These are phyloP conservation scores for Choanephora cucurbitarum DNA, from an alignment of 371 early-diverging fungal species.

Conservation along the genomic window DNA sequence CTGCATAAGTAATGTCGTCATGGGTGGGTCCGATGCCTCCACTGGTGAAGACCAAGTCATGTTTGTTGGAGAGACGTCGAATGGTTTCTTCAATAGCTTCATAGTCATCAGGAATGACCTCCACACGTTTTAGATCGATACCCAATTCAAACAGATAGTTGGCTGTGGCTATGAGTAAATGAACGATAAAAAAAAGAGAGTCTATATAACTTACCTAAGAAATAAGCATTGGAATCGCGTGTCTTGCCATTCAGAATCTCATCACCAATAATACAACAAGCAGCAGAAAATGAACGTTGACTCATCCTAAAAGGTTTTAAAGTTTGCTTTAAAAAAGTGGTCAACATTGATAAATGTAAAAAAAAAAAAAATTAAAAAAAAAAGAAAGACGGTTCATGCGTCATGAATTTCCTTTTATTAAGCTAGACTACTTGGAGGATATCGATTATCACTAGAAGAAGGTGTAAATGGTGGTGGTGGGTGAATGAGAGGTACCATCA, in stretches of 20 bases:
- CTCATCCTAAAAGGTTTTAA: not conserved
- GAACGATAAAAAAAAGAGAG: not conserved
- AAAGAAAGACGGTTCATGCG: not conserved
- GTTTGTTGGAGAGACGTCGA: slow-evolving; percentile 46
- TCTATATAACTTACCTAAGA: slow-evolving; percentile 38
- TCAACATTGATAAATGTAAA: not conserved
- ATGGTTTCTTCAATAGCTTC: slow-evolving; percentile 58
- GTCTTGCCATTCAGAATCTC: slow-evolving; percentile 79
- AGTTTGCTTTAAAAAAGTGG: not conserved
- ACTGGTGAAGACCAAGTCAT: slow-evolving; percentile 69
- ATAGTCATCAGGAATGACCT: slow-evolving; percentile 61
- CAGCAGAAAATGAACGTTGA: slow-evolving; percentile 31
- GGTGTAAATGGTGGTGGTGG: no score
- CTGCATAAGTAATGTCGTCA: slow-evolving; percentile 74
- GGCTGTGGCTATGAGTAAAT: slow-evolving; percentile 35
- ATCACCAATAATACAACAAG: slow-evolving; percentile 60
- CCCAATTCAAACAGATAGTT: slow-evolving; percentile 62
- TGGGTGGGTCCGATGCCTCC: slow-evolving; percentile 78
- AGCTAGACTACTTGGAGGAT: no score
- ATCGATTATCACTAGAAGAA: no score
- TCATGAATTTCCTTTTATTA: no score
- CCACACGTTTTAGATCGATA: slow-evolving; percentile 61
- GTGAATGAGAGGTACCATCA: slow-evolving; percentile 27
- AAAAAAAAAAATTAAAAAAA: not conserved
- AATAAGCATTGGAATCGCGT: slow-evolving; percentile 66